Percentiles rank a stretch among this genome's conserved stretches.
These are phyloP conservation scores for Coemansia sp. DNA, from an alignment of 192 early-diverging fungal genomes.

Conservation along the genomic window DNA sequence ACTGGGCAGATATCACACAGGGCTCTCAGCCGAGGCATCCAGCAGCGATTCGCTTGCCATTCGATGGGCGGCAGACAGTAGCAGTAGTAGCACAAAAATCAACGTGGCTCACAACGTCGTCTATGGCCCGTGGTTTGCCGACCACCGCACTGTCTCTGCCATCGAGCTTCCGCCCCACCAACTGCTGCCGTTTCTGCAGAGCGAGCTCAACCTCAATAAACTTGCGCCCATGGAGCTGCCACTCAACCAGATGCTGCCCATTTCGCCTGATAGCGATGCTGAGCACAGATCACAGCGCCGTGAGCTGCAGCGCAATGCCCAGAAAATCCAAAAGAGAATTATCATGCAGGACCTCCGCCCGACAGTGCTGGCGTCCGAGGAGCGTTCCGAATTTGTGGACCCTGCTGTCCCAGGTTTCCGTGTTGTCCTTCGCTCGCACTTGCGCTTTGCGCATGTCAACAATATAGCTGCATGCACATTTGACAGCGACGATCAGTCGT, in stretches of 20 bases:
- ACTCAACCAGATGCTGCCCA: background rate
- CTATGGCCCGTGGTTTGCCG: slow-evolving; percentile 46
- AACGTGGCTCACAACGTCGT: slow-evolving; percentile 17
- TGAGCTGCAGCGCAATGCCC: slow-evolving; percentile 25
- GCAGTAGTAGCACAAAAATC: background rate
- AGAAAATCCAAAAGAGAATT: slow-evolving; percentile 44
- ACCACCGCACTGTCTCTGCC: slow-evolving; percentile 9
- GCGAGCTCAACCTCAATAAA: slow-evolving; percentile 45
- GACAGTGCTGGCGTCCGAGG: slow-evolving; percentile 22
- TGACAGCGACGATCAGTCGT: background rate
- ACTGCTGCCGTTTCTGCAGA: slow-evolving; percentile 40
- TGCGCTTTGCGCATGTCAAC: slow-evolving; percentile 11
- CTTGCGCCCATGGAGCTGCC: slow-evolving; percentile 6
- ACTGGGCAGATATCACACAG: slow-evolving; percentile 21
- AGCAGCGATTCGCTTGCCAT: slow-evolving; percentile 28
- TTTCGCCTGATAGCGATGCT: slow-evolving; percentile 11
- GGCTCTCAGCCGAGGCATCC: slow-evolving; percentile 24
- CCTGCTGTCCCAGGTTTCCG: slow-evolving; percentile 13
- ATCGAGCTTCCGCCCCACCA: slow-evolving; percentile 18
- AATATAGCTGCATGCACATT: slow-evolving; percentile 5
- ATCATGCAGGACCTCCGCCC: slow-evolving; percentile 39
- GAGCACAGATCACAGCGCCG: slow-evolving; percentile 11
- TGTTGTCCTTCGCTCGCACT: slow-evolving; percentile 27
- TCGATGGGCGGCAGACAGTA: slow-evolving; percentile 15
- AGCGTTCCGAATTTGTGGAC: slow-evolving; percentile 37